phyloP scores from a whole-genome alignment of 2,329 filamentous ascomycete species.

The Domatiomyces catenatus region DNA sequence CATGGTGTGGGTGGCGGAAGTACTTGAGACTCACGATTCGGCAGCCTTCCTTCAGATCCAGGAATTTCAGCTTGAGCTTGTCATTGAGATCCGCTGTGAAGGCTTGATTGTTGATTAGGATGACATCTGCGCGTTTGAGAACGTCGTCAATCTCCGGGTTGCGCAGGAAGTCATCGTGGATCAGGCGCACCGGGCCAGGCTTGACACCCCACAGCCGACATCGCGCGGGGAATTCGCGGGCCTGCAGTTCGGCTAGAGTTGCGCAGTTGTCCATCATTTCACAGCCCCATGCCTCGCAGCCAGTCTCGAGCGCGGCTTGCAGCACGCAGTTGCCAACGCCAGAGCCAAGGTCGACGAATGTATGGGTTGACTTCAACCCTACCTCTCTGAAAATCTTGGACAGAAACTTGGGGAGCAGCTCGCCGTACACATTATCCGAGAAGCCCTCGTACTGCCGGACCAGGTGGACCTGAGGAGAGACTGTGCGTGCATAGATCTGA shows the following conservation, averaged over 20 bases:
- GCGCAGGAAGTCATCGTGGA: conserved; percentile 70
- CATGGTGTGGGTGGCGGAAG: conserved; percentile 69
- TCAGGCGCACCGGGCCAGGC: conserved; percentile 62
- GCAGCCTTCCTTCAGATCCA: conserved; percentile 82
- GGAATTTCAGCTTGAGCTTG: conserved; percentile 69
- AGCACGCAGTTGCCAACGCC: conserved; percentile 92
- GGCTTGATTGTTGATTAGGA: conserved; percentile 95
- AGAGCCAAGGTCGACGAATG: conserved; percentile 89
- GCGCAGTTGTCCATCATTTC: conserved; percentile 91
- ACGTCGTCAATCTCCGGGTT: conserved; percentile 54
- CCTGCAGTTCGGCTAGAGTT: conserved; percentile 63
- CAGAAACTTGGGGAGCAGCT: conserved; percentile 72
- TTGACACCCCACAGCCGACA: conserved; percentile 79
- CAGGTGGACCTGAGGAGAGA: conserved; percentile 73
- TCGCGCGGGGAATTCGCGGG: conserved; percentile 67
- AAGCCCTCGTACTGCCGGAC: conserved; percentile 77
- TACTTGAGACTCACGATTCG: conserved; percentile 83
- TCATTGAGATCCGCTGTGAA: conserved; percentile 82
- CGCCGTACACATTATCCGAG: conserved; percentile 87
- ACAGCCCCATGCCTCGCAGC: conserved; percentile 89
- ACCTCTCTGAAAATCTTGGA: conserved; percentile 67
- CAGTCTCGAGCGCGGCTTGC: conserved; percentile 82
- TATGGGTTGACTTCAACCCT: conserved; percentile 61
- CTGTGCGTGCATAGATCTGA: conserved; percentile 82
- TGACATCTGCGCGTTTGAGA: conserved; percentile 76